These are phyloP conservation scores for Nemania abortiva DNA, from an alignment of 2,329 filamentous ascomycete species.

Conservation along the genomic window DNA sequence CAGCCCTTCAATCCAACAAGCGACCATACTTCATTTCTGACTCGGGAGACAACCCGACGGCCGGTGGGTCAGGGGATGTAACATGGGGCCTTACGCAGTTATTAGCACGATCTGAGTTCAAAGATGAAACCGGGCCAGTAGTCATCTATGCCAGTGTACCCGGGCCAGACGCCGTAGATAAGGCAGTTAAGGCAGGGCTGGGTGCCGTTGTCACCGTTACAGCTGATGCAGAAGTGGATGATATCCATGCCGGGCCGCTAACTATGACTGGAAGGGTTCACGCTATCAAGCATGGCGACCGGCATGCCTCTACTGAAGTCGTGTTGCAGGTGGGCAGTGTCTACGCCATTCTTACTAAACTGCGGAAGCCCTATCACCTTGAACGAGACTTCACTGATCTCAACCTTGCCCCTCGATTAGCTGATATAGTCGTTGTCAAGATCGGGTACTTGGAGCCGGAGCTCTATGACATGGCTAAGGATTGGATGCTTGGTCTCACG, in stretches of 20 bases:
- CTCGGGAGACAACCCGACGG: slow-evolving; percentile 67
- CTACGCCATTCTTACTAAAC: slow-evolving; percentile 63
- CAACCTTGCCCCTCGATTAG: slow-evolving; percentile 58
- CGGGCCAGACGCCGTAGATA: slow-evolving; percentile 57
- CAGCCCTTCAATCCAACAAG: slow-evolving; percentile 55
- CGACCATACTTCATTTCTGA: slow-evolving; percentile 67
- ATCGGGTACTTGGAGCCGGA: slow-evolving; percentile 68
- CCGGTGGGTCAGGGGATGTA: slow-evolving; percentile 66
- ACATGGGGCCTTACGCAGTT: slow-evolving; percentile 63
- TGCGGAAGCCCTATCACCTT: slow-evolving; percentile 66
- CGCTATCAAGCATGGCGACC: slow-evolving; percentile 63
- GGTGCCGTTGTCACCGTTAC: slow-evolving; percentile 63
- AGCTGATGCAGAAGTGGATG: slow-evolving; percentile 63
- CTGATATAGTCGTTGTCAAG: slow-evolving; percentile 66
- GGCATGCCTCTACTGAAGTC: slow-evolving; percentile 60
- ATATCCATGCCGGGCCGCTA: slow-evolving; percentile 61
- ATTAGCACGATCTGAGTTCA: slow-evolving; percentile 60
- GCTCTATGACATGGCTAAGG: slow-evolving; percentile 64
- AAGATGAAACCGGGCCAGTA: slow-evolving; percentile 51
- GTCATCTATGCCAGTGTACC: slow-evolving; percentile 68
- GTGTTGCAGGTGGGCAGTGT: slow-evolving; percentile 64
- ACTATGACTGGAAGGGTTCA: slow-evolving; percentile 64
- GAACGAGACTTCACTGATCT: slow-evolving; percentile 65
- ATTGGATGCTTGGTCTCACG: slow-evolving; percentile 67
- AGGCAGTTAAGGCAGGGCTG: slow-evolving; percentile 59